phyloP scores from a whole-genome alignment of 2,329 filamentous ascomycete species.

The Keithomyces neogunnii region DNA sequence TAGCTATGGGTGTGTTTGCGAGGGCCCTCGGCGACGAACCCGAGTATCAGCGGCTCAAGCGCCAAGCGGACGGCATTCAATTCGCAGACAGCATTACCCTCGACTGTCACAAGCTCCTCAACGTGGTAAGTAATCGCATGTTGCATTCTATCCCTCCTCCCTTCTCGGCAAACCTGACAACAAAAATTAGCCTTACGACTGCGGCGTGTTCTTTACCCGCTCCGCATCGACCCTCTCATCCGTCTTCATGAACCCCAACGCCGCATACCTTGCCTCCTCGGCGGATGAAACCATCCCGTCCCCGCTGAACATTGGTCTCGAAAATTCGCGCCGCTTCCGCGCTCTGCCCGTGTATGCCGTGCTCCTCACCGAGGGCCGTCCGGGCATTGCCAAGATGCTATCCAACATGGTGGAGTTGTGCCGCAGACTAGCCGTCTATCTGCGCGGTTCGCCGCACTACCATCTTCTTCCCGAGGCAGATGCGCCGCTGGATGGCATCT shows the following conservation, averaged over 20 bases:
- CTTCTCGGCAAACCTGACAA: slow-evolving; percentile 5
- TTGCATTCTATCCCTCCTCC: not conserved
- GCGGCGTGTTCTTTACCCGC: slow-evolving; percentile 77
- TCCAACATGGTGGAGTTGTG: slow-evolving; percentile 64
- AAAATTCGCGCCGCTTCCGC: slow-evolving; percentile 86
- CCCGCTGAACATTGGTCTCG: slow-evolving; percentile 77
- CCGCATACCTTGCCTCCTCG: slow-evolving; percentile 60
- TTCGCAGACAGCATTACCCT: slow-evolving; percentile 81
- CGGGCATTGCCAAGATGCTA: slow-evolving; percentile 62
- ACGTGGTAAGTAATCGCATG: slow-evolving; percentile 52
- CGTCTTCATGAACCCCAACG: slow-evolving; percentile 77
- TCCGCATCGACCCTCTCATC: slow-evolving; percentile 46
- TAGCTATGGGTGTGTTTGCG: slow-evolving; percentile 63
- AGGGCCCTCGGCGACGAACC: slow-evolving; percentile 49
- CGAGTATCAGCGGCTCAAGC: slow-evolving; percentile 47
- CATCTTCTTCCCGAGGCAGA: slow-evolving; percentile 52
- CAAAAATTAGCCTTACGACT: slow-evolving; percentile 65
- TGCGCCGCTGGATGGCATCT: slow-evolving; percentile 39
- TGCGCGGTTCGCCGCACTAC: slow-evolving; percentile 54
- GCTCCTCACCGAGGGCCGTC: slow-evolving; percentile 62
- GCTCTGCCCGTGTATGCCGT: slow-evolving; percentile 84
- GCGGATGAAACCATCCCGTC: slow-evolving; percentile 51
- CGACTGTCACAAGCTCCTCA: slow-evolving; percentile 87
- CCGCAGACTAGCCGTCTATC: slow-evolving; percentile 54
- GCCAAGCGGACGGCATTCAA: slow-evolving; percentile 56